Percentiles rank a stretch among this genome's conserved stretches.
Conservation (phyloP, 768 basidiomycete species). For the Trametes sanguinea region DNA sequence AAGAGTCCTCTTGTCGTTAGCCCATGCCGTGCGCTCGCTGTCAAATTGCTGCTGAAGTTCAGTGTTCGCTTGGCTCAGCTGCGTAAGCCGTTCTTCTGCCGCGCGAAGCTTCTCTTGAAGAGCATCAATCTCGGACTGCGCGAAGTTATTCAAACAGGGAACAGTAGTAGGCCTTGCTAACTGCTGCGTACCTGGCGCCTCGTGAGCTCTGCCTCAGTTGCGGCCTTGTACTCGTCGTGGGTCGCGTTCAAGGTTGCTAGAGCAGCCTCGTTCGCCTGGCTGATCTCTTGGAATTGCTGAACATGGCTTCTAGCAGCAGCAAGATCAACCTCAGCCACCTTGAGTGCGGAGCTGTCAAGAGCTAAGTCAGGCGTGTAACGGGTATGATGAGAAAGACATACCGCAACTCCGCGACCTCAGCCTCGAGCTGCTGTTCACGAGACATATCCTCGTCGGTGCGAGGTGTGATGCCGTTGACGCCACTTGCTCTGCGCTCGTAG, state of each 20-base stretch:
- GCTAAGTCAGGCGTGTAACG: not conserved
- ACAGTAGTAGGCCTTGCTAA: no score
- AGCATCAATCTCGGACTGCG: constrained; percentile 62
- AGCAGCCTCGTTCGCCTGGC: constrained; percentile 78
- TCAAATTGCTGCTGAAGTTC: constrained; percentile 70
- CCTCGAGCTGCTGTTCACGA: constrained; percentile 78
- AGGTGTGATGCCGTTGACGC: constrained; percentile 33
- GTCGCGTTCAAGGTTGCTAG: constrained; percentile 68
- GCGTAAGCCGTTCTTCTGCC: constrained; percentile 54
- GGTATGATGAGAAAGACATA: constrained; percentile 34
- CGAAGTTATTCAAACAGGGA: constrained; percentile 15
- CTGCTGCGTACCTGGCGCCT: constrained; percentile 56
- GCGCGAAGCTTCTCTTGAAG: constrained; percentile 62
- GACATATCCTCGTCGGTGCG: constrained; percentile 48
- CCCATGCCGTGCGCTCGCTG: constrained; percentile 67
- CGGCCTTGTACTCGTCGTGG: constrained; percentile 77
- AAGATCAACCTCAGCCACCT: constrained; percentile 77
- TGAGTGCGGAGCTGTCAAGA: constrained; percentile 62
- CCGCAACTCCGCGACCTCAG: constrained; percentile 85
- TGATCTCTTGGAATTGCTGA: constrained; percentile 85
- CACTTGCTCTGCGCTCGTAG: constrained; percentile 67
- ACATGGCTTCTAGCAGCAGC: constrained; percentile 69
- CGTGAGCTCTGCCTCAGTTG: constrained; percentile 68
- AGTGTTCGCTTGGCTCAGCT: constrained; percentile 49
- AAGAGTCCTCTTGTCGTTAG: constrained; percentile 76